phyloP scores from a whole-genome alignment of 345 rosid species.

The Lenwebbia sp. region DNA sequence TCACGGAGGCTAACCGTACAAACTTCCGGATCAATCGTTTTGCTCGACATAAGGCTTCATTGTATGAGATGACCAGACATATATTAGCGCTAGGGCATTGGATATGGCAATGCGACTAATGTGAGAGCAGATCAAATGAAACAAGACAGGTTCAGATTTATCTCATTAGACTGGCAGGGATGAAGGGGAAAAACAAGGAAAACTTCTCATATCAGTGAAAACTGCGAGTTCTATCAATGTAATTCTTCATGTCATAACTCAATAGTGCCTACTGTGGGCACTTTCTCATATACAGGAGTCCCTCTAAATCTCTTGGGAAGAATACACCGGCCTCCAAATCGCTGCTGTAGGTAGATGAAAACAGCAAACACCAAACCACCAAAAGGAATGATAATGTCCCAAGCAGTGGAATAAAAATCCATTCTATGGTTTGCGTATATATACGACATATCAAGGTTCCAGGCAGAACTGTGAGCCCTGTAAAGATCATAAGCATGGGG shows the following conservation, averaged over 20 bases:
- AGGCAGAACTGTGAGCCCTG: slow-evolving; percentile 46
- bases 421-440: slow-evolving; percentile 68
- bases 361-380: slow-evolving; percentile 45
- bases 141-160: neutral
- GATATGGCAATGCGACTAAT: neutral
- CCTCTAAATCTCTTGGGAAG: slow-evolving; percentile 45
- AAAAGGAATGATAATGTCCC: slow-evolving; percentile 65
- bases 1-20: neutral
- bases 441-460: slow-evolving; percentile 47
- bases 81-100: neutral
- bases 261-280: slow-evolving; percentile 21
- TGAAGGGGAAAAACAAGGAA: neutral
- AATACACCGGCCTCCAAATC: slow-evolving; percentile 48
- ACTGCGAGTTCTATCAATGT: neutral
- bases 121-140: neutral
- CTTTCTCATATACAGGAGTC: slow-evolving; percentile 46
- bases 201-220: neutral
- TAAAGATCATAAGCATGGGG: slow-evolving; percentile 91
- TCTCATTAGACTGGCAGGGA: neutral
- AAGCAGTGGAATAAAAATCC: slow-evolving; percentile 74
- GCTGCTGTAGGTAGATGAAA: slow-evolving; percentile 66
- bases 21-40: neutral
- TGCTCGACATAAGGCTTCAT: neutral
- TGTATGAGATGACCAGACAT: neutral
- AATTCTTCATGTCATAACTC: slow-evolving; percentile 9